A percentile compares a stretch with the other conserved stretches of the same genome.
Conservation (phyloP, 2,329 filamentous ascomycete species). For the Phyllosticta citriasiana region DNA sequence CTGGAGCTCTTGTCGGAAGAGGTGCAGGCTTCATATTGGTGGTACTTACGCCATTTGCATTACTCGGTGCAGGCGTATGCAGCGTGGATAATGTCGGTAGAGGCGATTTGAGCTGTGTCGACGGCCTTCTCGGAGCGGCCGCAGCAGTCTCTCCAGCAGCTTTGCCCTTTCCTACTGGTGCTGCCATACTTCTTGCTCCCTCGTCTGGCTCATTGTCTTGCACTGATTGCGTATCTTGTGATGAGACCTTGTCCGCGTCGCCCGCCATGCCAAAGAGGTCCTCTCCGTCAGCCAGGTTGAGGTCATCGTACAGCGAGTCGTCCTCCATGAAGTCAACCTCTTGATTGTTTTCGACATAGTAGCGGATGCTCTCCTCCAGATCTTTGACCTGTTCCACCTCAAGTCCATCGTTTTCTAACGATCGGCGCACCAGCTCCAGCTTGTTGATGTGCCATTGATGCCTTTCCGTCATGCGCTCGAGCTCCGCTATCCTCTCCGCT, state of each 20-base stretch:
- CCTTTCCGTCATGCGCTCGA: conserved; percentile 74
- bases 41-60: conserved; percentile 49
- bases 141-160: conserved; percentile 47
- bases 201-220: conserved; percentile 70
- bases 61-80: conserved; percentile 59
- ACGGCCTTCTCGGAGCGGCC: conserved; percentile 58
- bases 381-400: conserved; percentile 80
- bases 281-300: conserved; percentile 87
- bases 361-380: conserved; percentile 83
- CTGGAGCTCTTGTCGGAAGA: conserved; percentile 70
- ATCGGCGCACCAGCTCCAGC: conserved; percentile 79
- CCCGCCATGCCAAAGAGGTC: conserved; percentile 69
- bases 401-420: conserved; percentile 84
- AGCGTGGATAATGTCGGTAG: conserved; percentile 85
- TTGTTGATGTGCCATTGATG: conserved; percentile 97
- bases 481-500: conserved; percentile 76
- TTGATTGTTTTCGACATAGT: conserved; percentile 86
- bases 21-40: conserved; percentile 86
- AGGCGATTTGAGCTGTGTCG: conserved; percentile 85
- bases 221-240: conserved; percentile 86
- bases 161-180: conserved; percentile 44
- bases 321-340: conserved; percentile 88
- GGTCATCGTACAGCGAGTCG: conserved; percentile 88
- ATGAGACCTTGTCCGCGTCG: conserved; percentile 83
- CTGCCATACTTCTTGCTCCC: conserved; percentile 39